Evolutionary conservation across 1,284 basidiomycete species (phyloP).

Genomic region (Tremellales sp.): DNA sequence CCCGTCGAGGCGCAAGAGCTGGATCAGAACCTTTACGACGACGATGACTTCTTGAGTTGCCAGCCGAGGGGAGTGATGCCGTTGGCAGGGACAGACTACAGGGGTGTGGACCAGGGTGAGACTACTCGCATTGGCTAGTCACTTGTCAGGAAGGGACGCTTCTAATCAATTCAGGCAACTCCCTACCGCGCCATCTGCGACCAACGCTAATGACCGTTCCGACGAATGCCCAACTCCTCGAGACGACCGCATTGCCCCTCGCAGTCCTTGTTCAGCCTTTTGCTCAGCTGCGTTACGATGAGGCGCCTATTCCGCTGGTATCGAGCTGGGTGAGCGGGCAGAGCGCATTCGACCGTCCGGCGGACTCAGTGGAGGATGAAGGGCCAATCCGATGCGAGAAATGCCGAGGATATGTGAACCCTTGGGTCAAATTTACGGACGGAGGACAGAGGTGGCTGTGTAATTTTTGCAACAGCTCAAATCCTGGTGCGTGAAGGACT

Average conservation of each 20-base stretch:
- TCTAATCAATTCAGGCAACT: constrained; percentile 59
- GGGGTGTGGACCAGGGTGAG: constrained; percentile 87
- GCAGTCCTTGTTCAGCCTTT: constrained; percentile 87
- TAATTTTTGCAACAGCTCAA: constrained; percentile 81
- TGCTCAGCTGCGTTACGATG: constrained; percentile 72
- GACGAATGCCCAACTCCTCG: constrained; percentile 70
- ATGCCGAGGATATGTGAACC: constrained; percentile 91
- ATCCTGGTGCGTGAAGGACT: constrained; percentile 60
- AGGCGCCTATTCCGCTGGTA: constrained; percentile 76
- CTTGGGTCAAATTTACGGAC: constrained; percentile 84
- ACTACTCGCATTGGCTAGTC: no score
- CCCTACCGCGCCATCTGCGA: constrained; percentile 63
- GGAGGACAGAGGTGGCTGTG: constrained; percentile 88
- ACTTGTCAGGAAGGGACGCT: not conserved
- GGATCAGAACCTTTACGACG: constrained; percentile 79
- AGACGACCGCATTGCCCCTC: constrained; percentile 78
- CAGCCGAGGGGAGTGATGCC: constrained; percentile 70
- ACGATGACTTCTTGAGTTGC: constrained; percentile 70
- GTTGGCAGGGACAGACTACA: constrained; percentile 78
- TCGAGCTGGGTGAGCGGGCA: constrained; percentile 45
- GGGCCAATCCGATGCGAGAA: constrained; percentile 83
- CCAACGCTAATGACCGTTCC: constrained; percentile 71
- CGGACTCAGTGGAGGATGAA: constrained; percentile 48
- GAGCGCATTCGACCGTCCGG: constrained; percentile 56
- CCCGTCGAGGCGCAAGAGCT: constrained; percentile 77